These are phyloP conservation scores for Ilex paraguariensis DNA, from an alignment of 305 asterid species.

Conservation along the genomic window DNA sequence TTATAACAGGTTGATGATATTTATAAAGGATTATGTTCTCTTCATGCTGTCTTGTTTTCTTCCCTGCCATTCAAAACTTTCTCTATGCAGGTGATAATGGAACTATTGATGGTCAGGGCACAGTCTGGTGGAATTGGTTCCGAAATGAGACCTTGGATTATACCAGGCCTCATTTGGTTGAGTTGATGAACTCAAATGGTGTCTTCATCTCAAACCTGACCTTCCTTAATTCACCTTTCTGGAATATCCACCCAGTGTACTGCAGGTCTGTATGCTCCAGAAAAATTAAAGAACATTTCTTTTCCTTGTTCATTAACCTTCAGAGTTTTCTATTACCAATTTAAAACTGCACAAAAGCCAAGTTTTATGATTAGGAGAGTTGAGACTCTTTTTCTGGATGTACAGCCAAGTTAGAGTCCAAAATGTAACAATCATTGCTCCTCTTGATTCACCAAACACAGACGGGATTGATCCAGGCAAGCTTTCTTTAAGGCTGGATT, in stretches of 20 bases:
- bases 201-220: no score
- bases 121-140: not conserved
- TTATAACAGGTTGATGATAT: slow-evolving; percentile 1
- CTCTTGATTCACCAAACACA: slow-evolving; percentile 12
- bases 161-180: no score
- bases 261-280: not conserved
- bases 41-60: not conserved
- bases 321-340: no score
- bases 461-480: slow-evolving; percentile 12
- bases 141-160: no score
- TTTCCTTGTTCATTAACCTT: no score
- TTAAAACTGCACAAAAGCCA: no score
- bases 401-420: no score
- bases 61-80: not conserved
- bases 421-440: slow-evolving; percentile 7
- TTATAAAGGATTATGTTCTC: not conserved
- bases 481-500: not conserved
- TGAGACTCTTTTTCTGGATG: no score
- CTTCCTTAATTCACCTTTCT: no score
- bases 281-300: no score
- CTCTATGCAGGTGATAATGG: slow-evolving; percentile 1
- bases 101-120: slow-evolving; percentile 2
- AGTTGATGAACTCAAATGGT: no score
- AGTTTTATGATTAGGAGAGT: no score
- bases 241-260: not conserved